These are phyloP conservation scores for Gossypioides kirkii DNA, from an alignment of 345 rosid species.

Conservation along the genomic window DNA sequence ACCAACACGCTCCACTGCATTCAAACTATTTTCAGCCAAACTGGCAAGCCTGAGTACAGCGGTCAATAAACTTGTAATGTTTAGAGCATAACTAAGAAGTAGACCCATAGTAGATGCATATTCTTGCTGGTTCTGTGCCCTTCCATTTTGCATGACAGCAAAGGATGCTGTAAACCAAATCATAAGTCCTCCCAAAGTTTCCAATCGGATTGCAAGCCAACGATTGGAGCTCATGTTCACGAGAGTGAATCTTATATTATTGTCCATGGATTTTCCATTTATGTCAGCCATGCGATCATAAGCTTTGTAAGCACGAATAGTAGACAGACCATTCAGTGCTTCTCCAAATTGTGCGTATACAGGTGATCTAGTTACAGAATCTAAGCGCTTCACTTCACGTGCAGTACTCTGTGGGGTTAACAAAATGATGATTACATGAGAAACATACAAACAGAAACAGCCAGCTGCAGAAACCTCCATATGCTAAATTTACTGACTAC, in stretches of 20 bases:
- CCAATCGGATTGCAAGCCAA: slow-evolving; percentile 96
- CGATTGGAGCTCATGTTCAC: slow-evolving; percentile 92
- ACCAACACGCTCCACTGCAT: slow-evolving; percentile 93
- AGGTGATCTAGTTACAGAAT: slow-evolving; percentile 90
- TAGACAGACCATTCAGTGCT: slow-evolving; percentile 86
- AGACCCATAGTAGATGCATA: slow-evolving; percentile 98
- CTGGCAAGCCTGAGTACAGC: slow-evolving; percentile 93
- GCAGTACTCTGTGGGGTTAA: slow-evolving; percentile 69
- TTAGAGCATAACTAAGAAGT: slow-evolving; percentile 93
- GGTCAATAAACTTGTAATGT: slow-evolving; percentile 78
- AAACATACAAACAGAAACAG: slow-evolving; percentile 4
- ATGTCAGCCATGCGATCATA: slow-evolving; percentile 91
- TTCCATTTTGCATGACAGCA: slow-evolving; percentile 95
- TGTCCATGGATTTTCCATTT: slow-evolving; percentile 92
- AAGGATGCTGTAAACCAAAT: slow-evolving; percentile 98
- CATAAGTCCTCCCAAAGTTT: slow-evolving; percentile 92
- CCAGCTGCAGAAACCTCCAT: neutral
- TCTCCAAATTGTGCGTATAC: slow-evolving; percentile 99
- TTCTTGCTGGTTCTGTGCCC: slow-evolving; percentile 76
- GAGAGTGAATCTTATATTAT: slow-evolving; percentile 81
- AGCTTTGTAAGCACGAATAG: slow-evolving; percentile 96
- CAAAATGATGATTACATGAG: slow-evolving; percentile 17
- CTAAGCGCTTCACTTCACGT: slow-evolving; percentile 95
- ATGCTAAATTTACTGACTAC: neutral
- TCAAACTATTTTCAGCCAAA: slow-evolving; percentile 93